Conservation (phyloP, 495 filamentous ascomycete genomes). For the Thozetella sp. region DNA sequence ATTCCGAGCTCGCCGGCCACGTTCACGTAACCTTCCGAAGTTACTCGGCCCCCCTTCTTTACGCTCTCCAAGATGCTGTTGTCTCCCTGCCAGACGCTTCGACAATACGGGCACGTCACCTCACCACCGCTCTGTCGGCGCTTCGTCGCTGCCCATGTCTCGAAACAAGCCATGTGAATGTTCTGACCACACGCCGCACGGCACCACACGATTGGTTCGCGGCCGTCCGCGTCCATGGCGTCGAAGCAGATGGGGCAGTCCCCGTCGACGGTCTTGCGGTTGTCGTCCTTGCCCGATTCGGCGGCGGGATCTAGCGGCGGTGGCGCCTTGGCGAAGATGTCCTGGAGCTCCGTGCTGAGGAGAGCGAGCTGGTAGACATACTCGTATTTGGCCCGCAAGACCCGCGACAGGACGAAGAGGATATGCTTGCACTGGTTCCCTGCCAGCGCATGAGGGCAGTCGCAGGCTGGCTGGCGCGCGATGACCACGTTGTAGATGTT, state of each 20-base stretch:
- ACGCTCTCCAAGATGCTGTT: constrained; percentile 47
- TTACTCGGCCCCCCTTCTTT: constrained; percentile 35
- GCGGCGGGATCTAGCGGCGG: constrained; percentile 15
- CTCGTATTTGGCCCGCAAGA: constrained; percentile 62
- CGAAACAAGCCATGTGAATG: constrained; percentile 72
- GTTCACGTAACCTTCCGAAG: constrained; percentile 66
- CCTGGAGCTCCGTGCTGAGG: constrained; percentile 62
- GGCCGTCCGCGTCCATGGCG: constrained; percentile 55
- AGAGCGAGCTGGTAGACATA: constrained; percentile 78
- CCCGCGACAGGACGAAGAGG: constrained; percentile 59
- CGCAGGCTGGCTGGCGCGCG: constrained; percentile 60
- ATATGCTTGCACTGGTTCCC: constrained; percentile 74
- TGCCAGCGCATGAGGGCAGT: constrained; percentile 63
- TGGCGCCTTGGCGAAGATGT: constrained; percentile 61
- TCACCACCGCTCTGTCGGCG: constrained; percentile 27
- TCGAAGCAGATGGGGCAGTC: constrained; percentile 83
- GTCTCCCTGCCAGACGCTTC: constrained; percentile 63
- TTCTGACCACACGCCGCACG: constrained; percentile 77
- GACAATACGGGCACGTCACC: constrained; percentile 66
- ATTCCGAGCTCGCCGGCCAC: constrained; percentile 65
- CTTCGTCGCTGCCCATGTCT: constrained; percentile 67
- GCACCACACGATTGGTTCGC: constrained; percentile 70
- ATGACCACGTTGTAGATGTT: constrained; percentile 68
- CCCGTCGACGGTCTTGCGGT: constrained; percentile 58
- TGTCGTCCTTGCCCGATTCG: constrained; percentile 17